phyloP scores from a whole-genome alignment of 495 filamentous ascomycete species.

The Trypethelium eluteriae region DNA sequence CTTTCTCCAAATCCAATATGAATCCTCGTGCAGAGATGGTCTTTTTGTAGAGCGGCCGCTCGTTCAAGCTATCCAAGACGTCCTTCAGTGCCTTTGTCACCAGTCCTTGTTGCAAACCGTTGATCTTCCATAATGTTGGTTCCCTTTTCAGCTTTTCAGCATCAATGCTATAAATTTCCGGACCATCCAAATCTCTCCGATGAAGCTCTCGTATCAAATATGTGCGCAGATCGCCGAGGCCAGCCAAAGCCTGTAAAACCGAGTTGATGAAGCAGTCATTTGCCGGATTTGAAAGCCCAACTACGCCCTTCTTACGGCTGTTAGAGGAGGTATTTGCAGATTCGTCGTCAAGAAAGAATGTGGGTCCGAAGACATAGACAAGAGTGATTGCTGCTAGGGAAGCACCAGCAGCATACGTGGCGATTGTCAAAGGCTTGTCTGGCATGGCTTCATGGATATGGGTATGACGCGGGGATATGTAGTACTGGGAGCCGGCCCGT shows the following conservation, averaged over 20 bases:
- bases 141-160: conserved; percentile 41
- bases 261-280: conserved; percentile 99
- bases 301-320: conserved; percentile 74
- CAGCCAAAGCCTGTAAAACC: conserved; percentile 88
- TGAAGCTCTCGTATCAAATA: conserved; percentile 87
- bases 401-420: conserved; percentile 88
- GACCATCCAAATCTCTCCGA: conserved; percentile 67
- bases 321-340: conserved; percentile 49
- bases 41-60: conserved; percentile 87
- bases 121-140: conserved; percentile 50
- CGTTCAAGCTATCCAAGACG: conserved; percentile 86
- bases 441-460: conserved; percentile 51
- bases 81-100: conserved; percentile 88
- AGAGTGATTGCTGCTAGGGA: conserved; percentile 92
- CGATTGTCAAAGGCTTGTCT: conserved; percentile 76
- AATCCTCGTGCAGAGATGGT: conserved; percentile 81
- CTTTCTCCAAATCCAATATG: conserved; percentile 68
- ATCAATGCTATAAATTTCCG: conserved; percentile 57
- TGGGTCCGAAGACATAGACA: conserved; percentile 94
- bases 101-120: conserved; percentile 67
- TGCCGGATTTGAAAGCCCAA: conserved; percentile 82
- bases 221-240: conserved; percentile 78
- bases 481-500: neutral
- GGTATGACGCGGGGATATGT: neutral
- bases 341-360: conserved; percentile 83